Evolutionary conservation across 2,329 filamentous ascomycete species (phyloP).

Genomic region (Akanthomyces uredinophilus): DNA sequence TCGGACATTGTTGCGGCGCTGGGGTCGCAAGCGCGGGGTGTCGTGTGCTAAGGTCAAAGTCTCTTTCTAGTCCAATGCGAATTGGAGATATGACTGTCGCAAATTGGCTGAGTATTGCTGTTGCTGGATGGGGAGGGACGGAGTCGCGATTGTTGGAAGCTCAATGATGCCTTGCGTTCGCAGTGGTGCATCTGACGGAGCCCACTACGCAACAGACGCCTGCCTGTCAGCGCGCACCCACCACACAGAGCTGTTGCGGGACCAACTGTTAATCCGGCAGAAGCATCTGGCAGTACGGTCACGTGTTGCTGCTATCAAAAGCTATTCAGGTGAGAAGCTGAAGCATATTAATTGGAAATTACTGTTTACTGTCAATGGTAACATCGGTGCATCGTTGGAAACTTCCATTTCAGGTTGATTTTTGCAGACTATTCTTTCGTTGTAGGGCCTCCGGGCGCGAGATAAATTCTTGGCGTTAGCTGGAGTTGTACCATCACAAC

Average conservation of each 20-base stretch:
- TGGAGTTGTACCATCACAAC: not conserved
- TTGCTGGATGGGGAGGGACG: not conserved
- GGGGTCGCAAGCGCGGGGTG: conserved; percentile 5
- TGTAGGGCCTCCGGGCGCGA: too few relatives aligned
- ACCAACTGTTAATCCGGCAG: conserved; percentile 13
- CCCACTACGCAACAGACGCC: conserved; percentile 14
- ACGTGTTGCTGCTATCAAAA: not conserved
- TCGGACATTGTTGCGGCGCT: conserved; percentile 62
- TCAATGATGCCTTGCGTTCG: conserved; percentile 8
- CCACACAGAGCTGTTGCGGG: conserved; percentile 2
- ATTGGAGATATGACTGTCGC: not conserved
- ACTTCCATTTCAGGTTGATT: too few relatives aligned
- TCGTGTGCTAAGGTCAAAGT: not conserved
- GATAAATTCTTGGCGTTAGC: not conserved
- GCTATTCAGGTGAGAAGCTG: not conserved
- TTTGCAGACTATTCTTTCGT: too few relatives aligned
- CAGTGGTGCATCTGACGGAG: conserved; percentile 2
- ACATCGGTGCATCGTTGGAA: too few relatives aligned
- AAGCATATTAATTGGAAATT: not conserved
- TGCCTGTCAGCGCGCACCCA: conserved; percentile 12
- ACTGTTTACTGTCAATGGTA: too few relatives aligned
- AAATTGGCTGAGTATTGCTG: not conserved
- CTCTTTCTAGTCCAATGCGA: not conserved
- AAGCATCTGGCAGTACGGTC: not conserved
- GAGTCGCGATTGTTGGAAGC: conserved; percentile 7